These are phyloP conservation scores for Penicillium tannophilum DNA, from an alignment of 495 filamentous ascomycete species.

Conservation along the genomic window DNA sequence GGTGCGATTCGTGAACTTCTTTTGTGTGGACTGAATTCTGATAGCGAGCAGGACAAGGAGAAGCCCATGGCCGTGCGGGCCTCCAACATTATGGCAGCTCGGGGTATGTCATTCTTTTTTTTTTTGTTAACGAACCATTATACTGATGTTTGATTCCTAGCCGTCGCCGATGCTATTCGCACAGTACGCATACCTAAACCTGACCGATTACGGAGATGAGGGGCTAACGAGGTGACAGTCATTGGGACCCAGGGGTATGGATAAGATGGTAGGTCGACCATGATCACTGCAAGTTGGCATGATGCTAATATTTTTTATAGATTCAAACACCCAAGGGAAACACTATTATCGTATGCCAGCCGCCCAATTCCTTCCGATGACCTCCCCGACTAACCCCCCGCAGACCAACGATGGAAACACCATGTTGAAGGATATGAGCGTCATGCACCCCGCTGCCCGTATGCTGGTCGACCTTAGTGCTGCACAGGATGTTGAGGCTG, in stretches of 20 bases:
- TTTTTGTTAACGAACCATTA: background rate
- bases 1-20: slow-evolving; percentile 50
- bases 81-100: slow-evolving; percentile 93
- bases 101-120: slow-evolving; percentile 60
- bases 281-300: background rate
- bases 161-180: slow-evolving; percentile 95
- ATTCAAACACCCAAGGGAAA: slow-evolving; percentile 95
- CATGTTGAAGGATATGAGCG: slow-evolving; percentile 97
- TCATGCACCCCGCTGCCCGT: slow-evolving; percentile 97
- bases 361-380: slow-evolving; percentile 14
- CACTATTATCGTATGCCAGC: slow-evolving; percentile 75
- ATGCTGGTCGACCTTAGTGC: slow-evolving; percentile 98
- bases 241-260: slow-evolving; percentile 79
- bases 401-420: slow-evolving; percentile 97
- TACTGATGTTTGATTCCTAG: slow-evolving; percentile 46
- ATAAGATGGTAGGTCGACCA: slow-evolving; percentile 76
- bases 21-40: slow-evolving; percentile 47
- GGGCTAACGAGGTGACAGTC: slow-evolving; percentile 56
- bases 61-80: slow-evolving; percentile 96
- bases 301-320: slow-evolving; percentile 39
- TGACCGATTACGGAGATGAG: slow-evolving; percentile 34
- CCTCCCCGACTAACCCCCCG: slow-evolving; percentile 32
- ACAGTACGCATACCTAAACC: slow-evolving; percentile 54
- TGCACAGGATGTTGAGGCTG: slow-evolving; percentile 97
- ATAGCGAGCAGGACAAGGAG: slow-evolving; percentile 81